These are phyloP conservation scores for Aspergillus sergii DNA, from an alignment of 2,329 filamentous ascomycete species.

Conservation along the genomic window DNA sequence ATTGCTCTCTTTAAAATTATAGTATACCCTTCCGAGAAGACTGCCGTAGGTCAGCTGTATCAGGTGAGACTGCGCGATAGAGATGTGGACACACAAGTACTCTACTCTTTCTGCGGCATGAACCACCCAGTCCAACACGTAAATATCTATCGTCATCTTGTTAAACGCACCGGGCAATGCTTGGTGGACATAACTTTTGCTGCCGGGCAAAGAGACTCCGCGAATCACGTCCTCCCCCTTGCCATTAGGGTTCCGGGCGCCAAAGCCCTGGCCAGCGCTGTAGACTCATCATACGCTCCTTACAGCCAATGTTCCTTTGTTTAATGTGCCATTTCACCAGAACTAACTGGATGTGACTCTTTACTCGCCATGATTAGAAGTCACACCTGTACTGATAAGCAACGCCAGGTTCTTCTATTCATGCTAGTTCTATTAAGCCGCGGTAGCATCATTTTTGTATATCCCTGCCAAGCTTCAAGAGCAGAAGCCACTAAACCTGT, in stretches of 20 bases:
- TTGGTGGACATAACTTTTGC: background rate
- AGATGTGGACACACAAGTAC: background rate
- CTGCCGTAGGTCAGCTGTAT: too few relatives aligned
- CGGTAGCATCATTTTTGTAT: background rate
- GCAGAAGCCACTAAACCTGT: background rate
- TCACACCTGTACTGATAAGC: background rate
- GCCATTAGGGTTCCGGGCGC: background rate
- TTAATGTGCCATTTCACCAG: background rate
- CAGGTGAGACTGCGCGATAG: too few relatives aligned
- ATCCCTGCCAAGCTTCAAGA: background rate
- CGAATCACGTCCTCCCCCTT: background rate
- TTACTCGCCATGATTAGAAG: background rate
- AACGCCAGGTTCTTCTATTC: accelerated
- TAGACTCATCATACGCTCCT: background rate
- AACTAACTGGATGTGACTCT: background rate
- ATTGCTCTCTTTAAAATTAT: too few relatives aligned
- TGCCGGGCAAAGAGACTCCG: background rate
- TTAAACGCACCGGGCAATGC: background rate
- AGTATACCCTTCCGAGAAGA: too few relatives aligned
- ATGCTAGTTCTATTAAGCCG: too few relatives aligned
- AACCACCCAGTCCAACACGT: background rate
- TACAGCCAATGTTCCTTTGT: background rate
- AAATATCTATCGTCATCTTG: background rate
- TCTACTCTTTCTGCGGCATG: background rate
- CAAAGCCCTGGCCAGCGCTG: background rate